Evolutionary conservation across 768 basidiomycete genomes (phyloP).

Genomic region (Boletus coccyginus): DNA sequence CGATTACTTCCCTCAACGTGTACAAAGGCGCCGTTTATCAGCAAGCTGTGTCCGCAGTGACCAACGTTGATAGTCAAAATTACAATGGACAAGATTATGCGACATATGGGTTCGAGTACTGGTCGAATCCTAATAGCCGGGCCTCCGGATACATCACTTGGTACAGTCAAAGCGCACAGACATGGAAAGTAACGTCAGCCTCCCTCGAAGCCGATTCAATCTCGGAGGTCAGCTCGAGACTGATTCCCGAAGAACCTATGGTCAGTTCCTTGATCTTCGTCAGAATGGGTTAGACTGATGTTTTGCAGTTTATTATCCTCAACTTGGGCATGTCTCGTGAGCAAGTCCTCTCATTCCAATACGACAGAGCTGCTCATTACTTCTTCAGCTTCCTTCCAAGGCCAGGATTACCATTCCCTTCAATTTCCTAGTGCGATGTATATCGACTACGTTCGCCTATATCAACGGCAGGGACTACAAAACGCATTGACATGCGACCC

Average conservation of each 20-base stretch:
- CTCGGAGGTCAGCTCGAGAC: conserved; percentile 56
- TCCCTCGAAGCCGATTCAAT: conserved; percentile 65
- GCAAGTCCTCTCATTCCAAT: conserved; percentile 12
- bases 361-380: conserved; percentile 1
- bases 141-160: conserved; percentile 81
- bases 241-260: conserved; percentile 92
- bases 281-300: conserved; percentile 3
- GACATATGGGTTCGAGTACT: conserved; percentile 78
- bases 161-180: conserved; percentile 60
- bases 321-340: conserved; percentile 78
- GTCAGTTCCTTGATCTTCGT: conserved; percentile 40
- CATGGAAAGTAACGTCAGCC: conserved; percentile 70
- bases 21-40: conserved; percentile 74
- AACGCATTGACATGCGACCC: conserved; percentile 81
- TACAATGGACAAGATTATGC: conserved; percentile 57
- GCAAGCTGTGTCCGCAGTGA: conserved; percentile 70
- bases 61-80: conserved; percentile 48
- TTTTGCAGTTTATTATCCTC: conserved; percentile 69
- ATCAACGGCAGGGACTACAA: conserved; percentile 71
- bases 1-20: conserved; percentile 54
- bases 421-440: conserved; percentile 78
- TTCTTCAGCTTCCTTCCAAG: conserved; percentile 59
- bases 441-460: conserved; percentile 88
- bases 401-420: conserved; percentile 33
- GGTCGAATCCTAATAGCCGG: conserved; percentile 65